Evolutionary conservation across 345 rosid genomes (phyloP).

Genomic region (Moricandia arvensis): DNA sequence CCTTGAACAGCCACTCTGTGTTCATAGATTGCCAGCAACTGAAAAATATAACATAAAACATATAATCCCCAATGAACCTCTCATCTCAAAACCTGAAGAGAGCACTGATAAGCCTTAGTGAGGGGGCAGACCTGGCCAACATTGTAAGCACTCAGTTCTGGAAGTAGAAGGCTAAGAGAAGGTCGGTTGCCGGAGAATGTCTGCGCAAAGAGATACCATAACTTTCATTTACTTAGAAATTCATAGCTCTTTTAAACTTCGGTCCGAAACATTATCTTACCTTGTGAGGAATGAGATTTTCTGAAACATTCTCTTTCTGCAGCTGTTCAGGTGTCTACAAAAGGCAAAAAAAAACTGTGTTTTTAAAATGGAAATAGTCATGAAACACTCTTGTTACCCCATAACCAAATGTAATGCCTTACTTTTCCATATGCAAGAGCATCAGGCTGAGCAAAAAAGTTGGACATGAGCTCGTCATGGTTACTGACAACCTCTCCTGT

Average conservation of each 20-base stretch:
- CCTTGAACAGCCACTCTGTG: constrained; percentile 97
- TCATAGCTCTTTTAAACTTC: neutral
- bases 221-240: neutral
- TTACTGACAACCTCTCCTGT: constrained; percentile 89
- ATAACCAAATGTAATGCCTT: constrained; percentile 24
- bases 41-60: constrained; percentile 18
- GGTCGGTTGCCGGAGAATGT: constrained; percentile 90
- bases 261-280: constrained; percentile 39
- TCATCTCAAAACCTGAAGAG: neutral
- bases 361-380: too few relatives aligned
- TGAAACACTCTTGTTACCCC: neutral
- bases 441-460: constrained; percentile 98
- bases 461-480: constrained; percentile 99
- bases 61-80: constrained; percentile 5
- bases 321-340: constrained; percentile 80
- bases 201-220: constrained; percentile 41
- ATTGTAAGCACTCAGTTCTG: constrained; percentile 68
- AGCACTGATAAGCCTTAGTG: too few relatives aligned
- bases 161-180: constrained; percentile 88
- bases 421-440: constrained; percentile 99
- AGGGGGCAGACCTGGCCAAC: constrained; percentile 69
- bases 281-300: constrained; percentile 90
- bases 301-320: constrained; percentile 69
- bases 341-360: too few relatives aligned
- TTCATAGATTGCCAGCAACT: constrained; percentile 90